These are phyloP conservation scores for Solanum neorickii DNA, from an alignment of 257 asterid genomes.

Conservation along the genomic window DNA sequence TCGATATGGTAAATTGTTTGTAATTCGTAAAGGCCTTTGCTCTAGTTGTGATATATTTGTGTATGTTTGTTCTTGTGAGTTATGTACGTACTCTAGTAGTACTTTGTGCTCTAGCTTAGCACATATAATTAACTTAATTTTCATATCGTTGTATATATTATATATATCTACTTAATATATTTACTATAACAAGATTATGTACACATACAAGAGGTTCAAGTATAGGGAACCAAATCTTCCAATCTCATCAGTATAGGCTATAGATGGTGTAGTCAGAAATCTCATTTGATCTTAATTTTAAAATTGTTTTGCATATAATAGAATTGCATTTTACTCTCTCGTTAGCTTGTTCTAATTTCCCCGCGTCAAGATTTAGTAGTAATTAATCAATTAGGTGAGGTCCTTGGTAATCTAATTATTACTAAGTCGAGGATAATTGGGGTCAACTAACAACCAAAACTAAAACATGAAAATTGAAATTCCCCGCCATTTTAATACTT, in stretches of 20 bases:
- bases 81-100: neutral
- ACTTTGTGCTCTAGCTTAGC: neutral
- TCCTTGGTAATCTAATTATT: neutral
- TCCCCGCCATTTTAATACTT: neutral
- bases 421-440: neutral
- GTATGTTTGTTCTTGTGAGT: neutral
- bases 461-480: neutral
- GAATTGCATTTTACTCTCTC: neutral
- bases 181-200: neutral
- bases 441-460: neutral
- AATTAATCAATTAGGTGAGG: neutral
- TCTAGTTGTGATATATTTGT: neutral
- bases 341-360: neutral
- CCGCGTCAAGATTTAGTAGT: neutral
- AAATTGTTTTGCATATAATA: neutral
- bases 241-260: neutral
- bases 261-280: neutral
- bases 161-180: neutral
- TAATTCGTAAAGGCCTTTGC: neutral
- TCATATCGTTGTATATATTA: neutral
- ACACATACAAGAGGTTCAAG: neutral
- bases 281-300: neutral
- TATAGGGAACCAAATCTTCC: neutral
- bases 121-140: neutral
- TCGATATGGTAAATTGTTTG: neutral